phyloP scores from a whole-genome alignment of 164 flowering plant species.

The grape (Vitis vinifera) region ASM3070453v1 NC_081810.1:17199001-17199500 shows the following conservation, averaged over 20 bases:
- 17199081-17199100: no score
- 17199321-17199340: no score
- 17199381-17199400: no score
- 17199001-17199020: no score
- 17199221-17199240: constrained; percentile 6
- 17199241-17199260: neutral
- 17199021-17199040: no score
- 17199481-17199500: constrained; percentile 78
- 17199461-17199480: constrained; percentile 74
- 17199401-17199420: neutral
- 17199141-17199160: no score
- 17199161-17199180: constrained; percentile 29
- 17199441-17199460: constrained; percentile 56
- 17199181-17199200: constrained; percentile 66
- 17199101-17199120: neutral
- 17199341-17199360: no score
- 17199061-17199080: no score
- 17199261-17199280: neutral
- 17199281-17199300: neutral
- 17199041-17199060: no score
- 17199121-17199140: no score
- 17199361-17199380: no score
- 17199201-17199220: constrained; percentile 55
- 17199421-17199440: constrained; percentile 20
- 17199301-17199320: no score